Percentiles rank a stretch among this genome's conserved stretches.
Conservation (phyloP, 2,329 filamentous ascomycete species). For the Calonectria pteridis region DNA sequence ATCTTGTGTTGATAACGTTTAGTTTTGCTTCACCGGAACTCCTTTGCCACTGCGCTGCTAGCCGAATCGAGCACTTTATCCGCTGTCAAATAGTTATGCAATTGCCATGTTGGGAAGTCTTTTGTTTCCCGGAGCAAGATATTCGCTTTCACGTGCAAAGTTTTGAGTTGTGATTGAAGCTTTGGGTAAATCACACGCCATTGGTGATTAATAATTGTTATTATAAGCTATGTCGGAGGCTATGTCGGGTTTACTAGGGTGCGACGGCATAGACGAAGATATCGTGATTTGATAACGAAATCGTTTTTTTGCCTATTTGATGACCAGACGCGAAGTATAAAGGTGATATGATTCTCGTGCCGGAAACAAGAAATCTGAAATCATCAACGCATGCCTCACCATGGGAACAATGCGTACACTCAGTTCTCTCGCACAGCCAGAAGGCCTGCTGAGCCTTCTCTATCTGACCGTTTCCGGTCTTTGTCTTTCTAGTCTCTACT, state of each 20-base stretch:
- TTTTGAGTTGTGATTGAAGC: background rate
- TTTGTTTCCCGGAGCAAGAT: background rate
- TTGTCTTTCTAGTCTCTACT: background rate
- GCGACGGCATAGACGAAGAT: background rate
- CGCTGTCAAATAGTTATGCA: background rate
- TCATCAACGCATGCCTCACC: background rate
- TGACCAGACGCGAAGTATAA: background rate
- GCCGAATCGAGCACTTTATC: background rate
- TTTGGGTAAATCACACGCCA: background rate
- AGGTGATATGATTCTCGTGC: too few species aligned
- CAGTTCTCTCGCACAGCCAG: background rate
- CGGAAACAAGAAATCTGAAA: background rate
- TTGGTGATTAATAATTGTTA: background rate
- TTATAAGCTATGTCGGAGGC: too few species aligned
- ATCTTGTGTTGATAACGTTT: background rate
- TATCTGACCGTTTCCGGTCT: background rate
- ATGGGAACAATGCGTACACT: background rate
- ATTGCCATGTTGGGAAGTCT: background rate
- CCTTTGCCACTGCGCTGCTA: background rate
- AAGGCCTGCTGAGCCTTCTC: background rate
- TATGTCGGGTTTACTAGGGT: background rate
- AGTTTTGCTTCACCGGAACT: background rate
- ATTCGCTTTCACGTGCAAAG: background rate
- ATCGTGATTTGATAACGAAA: background rate
- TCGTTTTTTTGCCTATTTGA: fast-evolving